These are phyloP conservation scores for Aspergillus biplanus DNA, from an alignment of 495 filamentous ascomycete species.

Conservation along the genomic window DNA sequence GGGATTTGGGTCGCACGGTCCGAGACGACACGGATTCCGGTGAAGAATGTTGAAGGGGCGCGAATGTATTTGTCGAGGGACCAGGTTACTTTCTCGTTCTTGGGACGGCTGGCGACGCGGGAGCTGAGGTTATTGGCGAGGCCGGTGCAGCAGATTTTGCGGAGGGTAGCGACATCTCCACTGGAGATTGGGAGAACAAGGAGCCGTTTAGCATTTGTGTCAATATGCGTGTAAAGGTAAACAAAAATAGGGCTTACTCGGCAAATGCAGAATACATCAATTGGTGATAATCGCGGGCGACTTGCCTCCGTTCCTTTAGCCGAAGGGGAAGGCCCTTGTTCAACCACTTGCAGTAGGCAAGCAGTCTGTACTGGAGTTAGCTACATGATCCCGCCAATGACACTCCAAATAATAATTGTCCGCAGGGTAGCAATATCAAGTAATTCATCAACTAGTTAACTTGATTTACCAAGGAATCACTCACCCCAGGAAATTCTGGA, in stretches of 20 bases:
- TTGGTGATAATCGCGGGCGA: constrained; percentile 60
- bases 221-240: background rate
- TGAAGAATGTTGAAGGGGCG: constrained; percentile 49
- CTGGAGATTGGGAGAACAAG: constrained; percentile 26
- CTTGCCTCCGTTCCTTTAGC: constrained; percentile 44
- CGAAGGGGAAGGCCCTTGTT: constrained; percentile 39
- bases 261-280: constrained; percentile 77
- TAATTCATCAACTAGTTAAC: no score
- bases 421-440: no score
- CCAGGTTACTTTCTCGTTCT: constrained; percentile 61
- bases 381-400: background rate
- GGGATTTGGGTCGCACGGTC: constrained; percentile 59
- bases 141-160: constrained; percentile 61
- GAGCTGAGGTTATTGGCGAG: constrained; percentile 57
- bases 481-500: constrained; percentile 48
- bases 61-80: constrained; percentile 64
- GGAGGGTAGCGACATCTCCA: constrained; percentile 62
- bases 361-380: constrained; percentile 42
- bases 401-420: no score
- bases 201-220: no score
- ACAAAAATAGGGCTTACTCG: constrained; percentile 41
- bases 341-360: constrained; percentile 43
- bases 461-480: constrained; percentile 2
- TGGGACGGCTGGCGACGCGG: constrained; percentile 59
- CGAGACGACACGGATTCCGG: constrained; percentile 57